Conservation (phyloP, 1,284 basidiomycete genomes). For the Inonotus hispidus region DNA sequence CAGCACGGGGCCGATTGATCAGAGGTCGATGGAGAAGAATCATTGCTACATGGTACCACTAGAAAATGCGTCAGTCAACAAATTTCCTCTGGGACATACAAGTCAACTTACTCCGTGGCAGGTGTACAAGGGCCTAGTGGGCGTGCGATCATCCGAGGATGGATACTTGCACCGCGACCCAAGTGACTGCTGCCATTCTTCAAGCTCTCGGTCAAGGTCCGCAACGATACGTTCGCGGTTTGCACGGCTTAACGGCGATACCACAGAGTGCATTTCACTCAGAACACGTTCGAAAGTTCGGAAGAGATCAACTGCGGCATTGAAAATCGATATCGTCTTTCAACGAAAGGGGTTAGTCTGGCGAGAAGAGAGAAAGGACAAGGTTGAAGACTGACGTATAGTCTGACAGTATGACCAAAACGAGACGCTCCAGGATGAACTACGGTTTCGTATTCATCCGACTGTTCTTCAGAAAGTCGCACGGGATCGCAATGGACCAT, state of each 20-base stretch:
- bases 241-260: slow-evolving; percentile 5
- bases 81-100: neutral
- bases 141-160: slow-evolving; percentile 5
- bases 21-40: slow-evolving; percentile 18
- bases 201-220: slow-evolving; percentile 17
- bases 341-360: neutral
- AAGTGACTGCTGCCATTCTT: slow-evolving; percentile 15
- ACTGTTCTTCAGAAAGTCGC: slow-evolving; percentile 18
- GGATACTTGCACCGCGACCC: slow-evolving; percentile 14
- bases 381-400: slow-evolving; percentile 8
- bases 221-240: slow-evolving; percentile 13
- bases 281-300: slow-evolving; percentile 17
- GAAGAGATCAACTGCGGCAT: slow-evolving; percentile 19
- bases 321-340: slow-evolving; percentile 20
- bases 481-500: slow-evolving; percentile 19
- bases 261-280: slow-evolving; percentile 16
- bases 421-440: slow-evolving; percentile 5
- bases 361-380: neutral
- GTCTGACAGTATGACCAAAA: slow-evolving; percentile 11
- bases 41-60: slow-evolving; percentile 20
- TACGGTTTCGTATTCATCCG: slow-evolving; percentile 19
- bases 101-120: slow-evolving; percentile 16
- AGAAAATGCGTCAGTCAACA: neutral
- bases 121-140: slow-evolving; percentile 16
- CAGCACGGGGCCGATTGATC: slow-evolving; percentile 12